Percentiles rank a stretch among this genome's conserved stretches.
Conservation (phyloP, 371 early-diverging fungal genomes). For the Mortierella sp. region DNA sequence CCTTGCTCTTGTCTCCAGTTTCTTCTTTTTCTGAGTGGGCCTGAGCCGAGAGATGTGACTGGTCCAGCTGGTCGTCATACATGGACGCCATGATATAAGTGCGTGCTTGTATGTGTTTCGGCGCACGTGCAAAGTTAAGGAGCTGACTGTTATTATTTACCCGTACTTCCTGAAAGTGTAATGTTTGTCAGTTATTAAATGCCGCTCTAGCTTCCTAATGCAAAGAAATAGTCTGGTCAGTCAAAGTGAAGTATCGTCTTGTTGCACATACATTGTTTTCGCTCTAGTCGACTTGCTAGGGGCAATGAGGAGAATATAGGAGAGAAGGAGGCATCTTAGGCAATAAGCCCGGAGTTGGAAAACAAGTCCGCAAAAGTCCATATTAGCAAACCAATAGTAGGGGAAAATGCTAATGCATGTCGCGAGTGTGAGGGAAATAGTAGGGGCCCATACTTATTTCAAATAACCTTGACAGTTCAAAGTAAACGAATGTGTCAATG, state of each 20-base stretch:
- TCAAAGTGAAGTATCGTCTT: not conserved
- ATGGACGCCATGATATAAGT: slow-evolving; percentile 6
- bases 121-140: not conserved
- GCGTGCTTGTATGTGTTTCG: not conserved
- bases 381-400: not conserved
- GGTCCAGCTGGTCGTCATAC: not conserved
- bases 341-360: too few species aligned
- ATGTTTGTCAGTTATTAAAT: not conserved
- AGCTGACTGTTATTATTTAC: not conserved
- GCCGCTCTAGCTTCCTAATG: not conserved
- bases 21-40: slow-evolving; percentile 9
- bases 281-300: not conserved
- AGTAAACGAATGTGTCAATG: not conserved
- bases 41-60: not conserved
- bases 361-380: too few species aligned
- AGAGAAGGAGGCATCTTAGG: not conserved
- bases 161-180: not conserved
- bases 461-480: not conserved
- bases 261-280: not conserved
- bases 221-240: not conserved
- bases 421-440: not conserved
- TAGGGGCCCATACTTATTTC: not conserved
- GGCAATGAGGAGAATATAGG: not conserved
- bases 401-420: not conserved
- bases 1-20: not conserved